Base-by-base conservation (phyloP, 2,329 filamentous ascomycete species). In the Teratosphaeria destructans region DNA sequence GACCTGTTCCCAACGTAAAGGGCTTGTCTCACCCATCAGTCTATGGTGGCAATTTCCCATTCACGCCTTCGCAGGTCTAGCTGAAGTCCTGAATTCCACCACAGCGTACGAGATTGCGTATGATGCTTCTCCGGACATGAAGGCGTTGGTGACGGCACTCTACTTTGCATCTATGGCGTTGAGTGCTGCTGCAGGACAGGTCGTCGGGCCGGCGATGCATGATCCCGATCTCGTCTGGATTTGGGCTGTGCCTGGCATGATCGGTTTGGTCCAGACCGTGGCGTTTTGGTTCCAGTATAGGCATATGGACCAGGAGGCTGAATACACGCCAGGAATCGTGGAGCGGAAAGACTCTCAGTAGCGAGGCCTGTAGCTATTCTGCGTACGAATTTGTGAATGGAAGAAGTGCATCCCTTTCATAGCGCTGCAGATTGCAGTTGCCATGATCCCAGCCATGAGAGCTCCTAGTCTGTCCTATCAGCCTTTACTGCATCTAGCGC, bases 211-310 rank as follows among this genome's bases (percentile, higher is more conserved):
- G 34, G 64, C 65, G 43, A 77, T 79, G 43, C 68, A 66, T 52
- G 79, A 81, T 58, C 79, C 79, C 1, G 74, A 76, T 59, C 70
- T 81, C 7, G 72, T 77, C 32, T 80, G 77, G 77, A 72, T 78
- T 10, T 80, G 77, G 72, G 77, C 72, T 3, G 80, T 76, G 26
- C 78, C 78, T 3, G 76, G 76, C 3, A 78, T 82, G 53, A 78
- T 76, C 5, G 73, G 81, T 1, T 74, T 72, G 47, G 68, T 77
- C 3, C 76, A 81, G 65, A 79, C 77, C 0, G 65, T 77, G 29
- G 65, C 81, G 57, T 82, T 82, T 66, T 78, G 73, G 69, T 76
- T 73, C 68, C 68, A 73, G 29, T 80, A 81, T 49, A 19, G 43
- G n/a, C n/a, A 49, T 19, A 49, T 49, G 43, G 43, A 49, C 43